These are phyloP conservation scores for Pholiota conissans DNA, from an alignment of 768 basidiomycete genomes.

Conservation along the genomic window DNA sequence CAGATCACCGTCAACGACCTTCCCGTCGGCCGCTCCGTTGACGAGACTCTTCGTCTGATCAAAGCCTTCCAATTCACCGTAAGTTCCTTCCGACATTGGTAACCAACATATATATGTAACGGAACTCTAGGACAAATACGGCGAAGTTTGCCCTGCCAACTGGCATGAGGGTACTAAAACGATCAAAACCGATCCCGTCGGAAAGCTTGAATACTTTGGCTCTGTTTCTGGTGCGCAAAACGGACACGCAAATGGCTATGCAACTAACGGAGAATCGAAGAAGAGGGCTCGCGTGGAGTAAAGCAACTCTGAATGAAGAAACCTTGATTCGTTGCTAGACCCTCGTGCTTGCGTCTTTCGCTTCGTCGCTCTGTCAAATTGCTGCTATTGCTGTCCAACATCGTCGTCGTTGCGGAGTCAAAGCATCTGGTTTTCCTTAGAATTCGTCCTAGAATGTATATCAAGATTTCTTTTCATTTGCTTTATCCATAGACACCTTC, in stretches of 20 bases:
- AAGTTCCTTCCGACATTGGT: constrained; percentile 26
- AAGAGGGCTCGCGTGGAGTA: constrained; percentile 61
- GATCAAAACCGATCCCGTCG: constrained; percentile 78
- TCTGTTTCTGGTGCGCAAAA: constrained; percentile 36
- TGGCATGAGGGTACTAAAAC: constrained; percentile 84
- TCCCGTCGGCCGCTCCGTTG: constrained; percentile 93
- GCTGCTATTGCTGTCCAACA: background rate
- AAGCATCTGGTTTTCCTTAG: background rate
- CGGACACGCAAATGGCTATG: constrained; percentile 27
- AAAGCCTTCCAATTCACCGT: constrained; percentile 93
- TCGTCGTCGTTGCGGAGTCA: background rate
- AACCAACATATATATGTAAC: too few relatives aligned
- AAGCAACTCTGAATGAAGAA: constrained; percentile 2
- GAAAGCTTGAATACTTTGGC: constrained; percentile 73
- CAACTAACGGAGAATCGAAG: constrained; percentile 34
- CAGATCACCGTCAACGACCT: constrained; percentile 85
- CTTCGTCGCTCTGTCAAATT: background rate
- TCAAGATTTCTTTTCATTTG: background rate
- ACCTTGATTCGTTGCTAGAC: background rate
- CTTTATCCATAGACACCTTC: background rate
- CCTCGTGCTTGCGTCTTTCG: background rate
- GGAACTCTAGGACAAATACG: constrained; percentile 68
- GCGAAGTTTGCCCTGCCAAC: constrained; percentile 92
- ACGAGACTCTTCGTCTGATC: constrained; percentile 87
- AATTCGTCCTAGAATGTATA: too few relatives aligned